Percentiles rank a stretch among this genome's conserved stretches.
phyloP scores from a whole-genome alignment of 495 filamentous ascomycete species.

The Jackrogersella minutella region DNA sequence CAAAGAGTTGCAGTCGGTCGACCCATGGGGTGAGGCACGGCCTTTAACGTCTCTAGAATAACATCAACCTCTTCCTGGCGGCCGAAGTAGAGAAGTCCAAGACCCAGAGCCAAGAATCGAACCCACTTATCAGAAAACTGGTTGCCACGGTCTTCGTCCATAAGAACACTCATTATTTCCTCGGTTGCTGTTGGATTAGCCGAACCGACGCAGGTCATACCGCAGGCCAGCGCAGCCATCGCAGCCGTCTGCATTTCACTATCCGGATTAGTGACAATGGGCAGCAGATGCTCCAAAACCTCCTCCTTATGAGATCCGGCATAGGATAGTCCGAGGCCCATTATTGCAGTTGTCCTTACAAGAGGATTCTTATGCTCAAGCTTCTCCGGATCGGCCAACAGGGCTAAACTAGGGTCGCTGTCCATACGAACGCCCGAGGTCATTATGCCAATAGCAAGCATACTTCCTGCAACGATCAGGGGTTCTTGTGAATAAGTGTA shows the following conservation, averaged over 20 bases:
- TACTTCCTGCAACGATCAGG: conserved; percentile 85
- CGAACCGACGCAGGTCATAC: conserved; percentile 91
- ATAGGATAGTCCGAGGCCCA: conserved; percentile 94
- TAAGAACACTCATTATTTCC: conserved; percentile 85
- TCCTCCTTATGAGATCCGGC: conserved; percentile 91
- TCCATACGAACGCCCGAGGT: conserved; percentile 90
- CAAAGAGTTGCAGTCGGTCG: conserved; percentile 89
- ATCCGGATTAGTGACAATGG: conserved; percentile 81
- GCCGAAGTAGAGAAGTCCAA: conserved; percentile 94
- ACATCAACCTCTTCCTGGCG: conserved; percentile 98
- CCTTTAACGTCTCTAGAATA: conserved; percentile 92
- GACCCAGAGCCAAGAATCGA: conserved; percentile 91
- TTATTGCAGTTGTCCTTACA: conserved; percentile 82
- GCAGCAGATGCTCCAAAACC: conserved; percentile 78
- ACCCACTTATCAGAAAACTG: conserved; percentile 98
- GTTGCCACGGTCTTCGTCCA: conserved; percentile 86
- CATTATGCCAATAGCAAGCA: conserved; percentile 90
- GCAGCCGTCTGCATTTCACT: conserved; percentile 94
- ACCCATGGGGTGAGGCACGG: conserved; percentile 92
- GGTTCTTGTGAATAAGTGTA: conserved; percentile 87
- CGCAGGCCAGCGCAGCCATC: conserved; percentile 92
- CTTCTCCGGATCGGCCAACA: conserved; percentile 80
- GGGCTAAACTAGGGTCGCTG: conserved; percentile 84
- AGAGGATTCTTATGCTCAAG: conserved; percentile 76
- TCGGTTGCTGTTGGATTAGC: conserved; percentile 87